Base-by-base conservation (phyloP, 164 flowering plant species). In the Vitis rotundifolia region DNA sequence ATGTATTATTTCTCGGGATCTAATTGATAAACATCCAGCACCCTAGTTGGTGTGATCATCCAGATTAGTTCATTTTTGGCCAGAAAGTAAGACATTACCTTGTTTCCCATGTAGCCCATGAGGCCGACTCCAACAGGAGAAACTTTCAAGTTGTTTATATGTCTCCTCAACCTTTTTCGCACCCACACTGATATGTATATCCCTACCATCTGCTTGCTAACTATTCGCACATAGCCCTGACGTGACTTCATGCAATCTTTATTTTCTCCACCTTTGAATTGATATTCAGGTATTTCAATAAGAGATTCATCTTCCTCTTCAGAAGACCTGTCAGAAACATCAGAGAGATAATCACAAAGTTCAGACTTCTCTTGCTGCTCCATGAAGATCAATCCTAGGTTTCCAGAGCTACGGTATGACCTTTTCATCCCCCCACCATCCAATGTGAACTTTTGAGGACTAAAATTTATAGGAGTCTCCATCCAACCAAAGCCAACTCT, bases 71-170 rank as follows among this genome's bases (percentile, higher is more conserved):
- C 56, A 62, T 28, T 28, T 59, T 28, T 49, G 26, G 16, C 37
- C 70, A 63, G 55, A 51, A 64, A 44, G 31, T 61, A 65, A 54
- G 11, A 47, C 49, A 14, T 5, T 84, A 95, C 99, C 94, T 95
- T 95, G 83, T 95, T 95, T 73, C 99, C 99, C 96, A 95, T 90
- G 86, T 93, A 95, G 59, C 99, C 99, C 99, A 95, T 91, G 14
- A 93, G 81, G 13, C 99, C 99, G 76, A 93, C 86, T 66, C 99
- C 99, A 73, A 95, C 98, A 31, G 93, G 93, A 50, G 89, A 91
- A 64, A 95, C 99, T 82, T 79, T 86, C 76, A 95, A 73, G 82
- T 91, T 85, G 76, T 86, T 90, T 66, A 93, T 81, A 65, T 88
- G 98, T 63, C 97, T 83, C 79, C 99, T 87, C 76, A 95, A 76